Base-by-base conservation (phyloP, 2,329 filamentous ascomycete genomes). In the Colletotrichum australisinense region DNA sequence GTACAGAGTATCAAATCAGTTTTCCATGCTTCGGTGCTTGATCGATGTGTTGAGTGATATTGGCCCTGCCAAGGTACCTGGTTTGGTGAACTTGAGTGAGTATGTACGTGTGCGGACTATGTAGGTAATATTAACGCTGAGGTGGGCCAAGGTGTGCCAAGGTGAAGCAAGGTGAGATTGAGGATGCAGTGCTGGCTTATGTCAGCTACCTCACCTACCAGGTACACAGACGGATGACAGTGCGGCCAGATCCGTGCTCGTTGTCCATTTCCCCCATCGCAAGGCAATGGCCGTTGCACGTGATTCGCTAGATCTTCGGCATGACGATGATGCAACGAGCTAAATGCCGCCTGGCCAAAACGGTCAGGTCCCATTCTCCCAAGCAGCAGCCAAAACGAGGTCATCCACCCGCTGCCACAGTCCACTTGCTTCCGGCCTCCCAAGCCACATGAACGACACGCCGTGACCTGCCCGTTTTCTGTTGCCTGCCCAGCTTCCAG, bases 281-380 rank as follows among this genome's bases (percentile, higher is more conserved):
- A 4, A 26, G 26, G 26, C 26, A 26, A 26, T 26, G 42, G 14
- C 1, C 8, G 6, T 73, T 81, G 80, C 77, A 12, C 63, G 55
- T 53, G 72, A 69, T 73, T 67, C 69, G 76, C 73, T 74, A 59
- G 67, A 68, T 65, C 74, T 69, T 72, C 72, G 76, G 76, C 75
- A 81, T 82, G 81, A 82, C 77, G 66, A 73, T 70, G 70, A 70
- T 73, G 70, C 60, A 65, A 70, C 55, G 14, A 56, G 70, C 70
- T 70, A 69, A 62, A 79, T 58, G 79, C 75, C 71, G 76, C 35
- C 76, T 76, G 67, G 75, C 73, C 52, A 68, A 72, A 77, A 80
- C 77, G 78, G 75, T 78, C 74, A 79, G 75, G 76, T 73, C 74
- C 67, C 42, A 38, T 28, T 57, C 66, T 72, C 58, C 71, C 57